These are phyloP conservation scores for Geotrichum bryndzae DNA, from an alignment of 1,139 yeast species.

Conservation along the genomic window DNA sequence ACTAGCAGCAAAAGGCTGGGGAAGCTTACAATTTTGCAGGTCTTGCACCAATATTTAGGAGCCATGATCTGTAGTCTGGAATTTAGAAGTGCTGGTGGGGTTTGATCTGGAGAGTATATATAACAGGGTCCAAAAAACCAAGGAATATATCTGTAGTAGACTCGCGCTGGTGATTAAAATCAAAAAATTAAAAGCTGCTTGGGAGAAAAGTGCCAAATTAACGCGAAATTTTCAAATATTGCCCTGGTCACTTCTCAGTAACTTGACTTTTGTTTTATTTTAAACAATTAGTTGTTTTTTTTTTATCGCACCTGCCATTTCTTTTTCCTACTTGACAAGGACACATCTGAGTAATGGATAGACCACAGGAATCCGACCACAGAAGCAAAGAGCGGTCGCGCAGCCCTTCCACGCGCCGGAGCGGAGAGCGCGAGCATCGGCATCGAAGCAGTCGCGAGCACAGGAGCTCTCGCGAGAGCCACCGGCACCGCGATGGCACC, in stretches of 20 bases:
- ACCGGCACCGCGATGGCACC: background rate
- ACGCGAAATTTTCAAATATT: too few species aligned
- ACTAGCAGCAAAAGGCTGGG: slow-evolving; percentile 22
- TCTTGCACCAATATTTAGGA: slow-evolving; percentile 32
- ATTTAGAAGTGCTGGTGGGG: too few species aligned
- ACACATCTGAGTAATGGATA: background rate
- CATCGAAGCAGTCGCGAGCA: background rate
- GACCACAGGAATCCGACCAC: background rate
- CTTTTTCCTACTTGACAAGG: background rate
- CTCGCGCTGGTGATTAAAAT: too few species aligned
- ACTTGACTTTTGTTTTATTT: too few species aligned
- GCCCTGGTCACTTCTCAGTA: too few species aligned
- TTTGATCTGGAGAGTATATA: too few species aligned
- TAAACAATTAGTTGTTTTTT: too few species aligned
- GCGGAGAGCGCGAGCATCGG: background rate
- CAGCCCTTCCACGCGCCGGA: slow-evolving; percentile 16
- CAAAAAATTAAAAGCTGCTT: too few species aligned
- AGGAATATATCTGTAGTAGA: too few species aligned
- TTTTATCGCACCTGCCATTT: too few species aligned
- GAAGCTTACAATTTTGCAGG: slow-evolving; percentile 29
- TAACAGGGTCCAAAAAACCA: too few species aligned
- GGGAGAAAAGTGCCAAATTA: too few species aligned
- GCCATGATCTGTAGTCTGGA: slow-evolving; percentile 29
- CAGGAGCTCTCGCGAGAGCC: slow-evolving; percentile 1
- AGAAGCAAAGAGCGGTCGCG: slow-evolving; percentile 7